Evolutionary conservation across 805 yeast genomes (phyloP).

Genomic region (Candida fluviatilis): DNA sequence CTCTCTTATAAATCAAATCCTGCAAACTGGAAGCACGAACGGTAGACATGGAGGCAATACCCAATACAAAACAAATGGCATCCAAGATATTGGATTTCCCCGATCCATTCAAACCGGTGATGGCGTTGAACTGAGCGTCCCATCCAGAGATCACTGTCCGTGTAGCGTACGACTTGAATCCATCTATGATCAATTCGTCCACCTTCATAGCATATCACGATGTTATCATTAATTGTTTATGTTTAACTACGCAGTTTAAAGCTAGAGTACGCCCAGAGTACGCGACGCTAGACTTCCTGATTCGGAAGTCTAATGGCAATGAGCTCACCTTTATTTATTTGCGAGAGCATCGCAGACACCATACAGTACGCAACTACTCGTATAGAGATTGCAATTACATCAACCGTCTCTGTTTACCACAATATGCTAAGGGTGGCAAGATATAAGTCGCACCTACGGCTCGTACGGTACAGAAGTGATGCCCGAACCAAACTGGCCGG

Average conservation of each 20-base stretch:
- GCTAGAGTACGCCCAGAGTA: background rate
- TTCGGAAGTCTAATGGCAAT: constrained; percentile 5
- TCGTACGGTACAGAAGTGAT: background rate
- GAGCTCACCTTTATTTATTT: background rate
- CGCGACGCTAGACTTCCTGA: constrained; percentile 14
- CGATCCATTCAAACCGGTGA: constrained; percentile 95
- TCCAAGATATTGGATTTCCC: constrained; percentile 96
- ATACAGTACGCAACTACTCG: background rate
- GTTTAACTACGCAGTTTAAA: constrained; percentile 2
- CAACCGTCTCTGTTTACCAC: background rate
- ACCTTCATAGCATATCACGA: constrained; percentile 59
- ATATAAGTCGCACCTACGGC: background rate
- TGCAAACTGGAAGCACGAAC: constrained; percentile 92
- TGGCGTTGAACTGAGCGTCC: constrained; percentile 97
- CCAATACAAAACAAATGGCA: constrained; percentile 97
- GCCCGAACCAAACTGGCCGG: background rate
- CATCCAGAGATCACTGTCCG: constrained; percentile 93
- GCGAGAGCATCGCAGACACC: too few species aligned
- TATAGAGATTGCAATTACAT: background rate
- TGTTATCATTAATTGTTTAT: background rate
- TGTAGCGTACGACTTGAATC: constrained; percentile 95
- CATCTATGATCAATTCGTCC: constrained; percentile 95
- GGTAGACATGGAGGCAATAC: constrained; percentile 90
- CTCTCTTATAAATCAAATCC: constrained; percentile 92
- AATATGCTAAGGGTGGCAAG: background rate